Evolutionary conservation across 1,284 basidiomycete genomes (phyloP), one percentile per base, ranked within the genome.

Genomic region (Cutaneotrichosporon sp.): DNA sequence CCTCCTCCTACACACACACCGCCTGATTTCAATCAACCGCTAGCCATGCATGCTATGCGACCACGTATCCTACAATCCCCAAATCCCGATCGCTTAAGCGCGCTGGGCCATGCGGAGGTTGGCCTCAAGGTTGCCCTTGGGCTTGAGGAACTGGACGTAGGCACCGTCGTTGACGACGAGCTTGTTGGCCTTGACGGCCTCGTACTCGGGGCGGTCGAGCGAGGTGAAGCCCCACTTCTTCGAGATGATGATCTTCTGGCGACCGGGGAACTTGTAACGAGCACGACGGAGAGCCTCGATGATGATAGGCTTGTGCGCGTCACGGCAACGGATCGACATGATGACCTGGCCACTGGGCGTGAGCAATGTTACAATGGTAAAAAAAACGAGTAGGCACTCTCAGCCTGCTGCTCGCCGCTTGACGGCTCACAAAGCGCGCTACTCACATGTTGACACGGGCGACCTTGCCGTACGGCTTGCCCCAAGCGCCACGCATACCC

Each of bases 401-500:
- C 26, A 26, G 26, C 26, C 26, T 26, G 26, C 36, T 36, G 36
- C 36, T 36, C 36, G 36, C 13, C 36, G 36, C 36, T 5, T 13
- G 36, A 26, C 26, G 26, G 26, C 26, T 26, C 36, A 13, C 36
- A 13, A 42, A 9, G 2, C 40, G 40, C 5, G 7, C 50, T 6
- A 74, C 75, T 69, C 62, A 78, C 75, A 78, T 78, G 76, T 79
- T 78, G 74, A 79, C 76, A 72, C 78, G 78, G 61, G 78, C 77
- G 66, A 80, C 77, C 61, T 68, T 75, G 64, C 94, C 96, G 83
- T 97, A 98, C 58, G 96, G 95, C 86, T 98, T 97, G 76, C 96
- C 96, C 94, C 95, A 99, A 68, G 96, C 96, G 76, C 96, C 96
- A 85, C 96, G 92, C 96, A 99, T 98, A 84, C 96, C 96, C 65